Evolutionary conservation across 2,329 filamentous ascomycete species (phyloP), one percentile per base, ranked within the genome.

Genomic region (Paracamarosporium sp.): DNA sequence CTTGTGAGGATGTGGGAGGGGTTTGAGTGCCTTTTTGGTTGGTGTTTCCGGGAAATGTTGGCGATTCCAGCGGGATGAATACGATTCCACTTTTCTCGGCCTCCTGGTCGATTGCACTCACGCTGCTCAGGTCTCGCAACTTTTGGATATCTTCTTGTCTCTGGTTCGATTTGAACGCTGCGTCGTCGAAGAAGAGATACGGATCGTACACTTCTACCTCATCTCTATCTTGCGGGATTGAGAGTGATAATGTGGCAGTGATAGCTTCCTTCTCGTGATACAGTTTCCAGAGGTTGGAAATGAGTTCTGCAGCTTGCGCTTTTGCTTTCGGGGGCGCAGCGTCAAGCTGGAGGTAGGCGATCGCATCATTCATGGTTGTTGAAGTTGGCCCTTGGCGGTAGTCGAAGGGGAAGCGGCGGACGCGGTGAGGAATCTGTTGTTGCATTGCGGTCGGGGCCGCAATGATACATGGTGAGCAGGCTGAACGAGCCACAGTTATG

Each of bases 21-120:
- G 48, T 57, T 33, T 56, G 57, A 0, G 56, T 59, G 17, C 33
- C 47, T 8, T 50, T 46, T 41, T 59, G 53, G 5, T 44, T 35
- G 43, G 35, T 28, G 17, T 7, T 28, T 20, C 15, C 17, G 15
- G 28, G 28, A 22, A 36, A 50, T 1, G 17, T 35, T 2, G 69
- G 62, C 6, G 64, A 55, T 12, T 57, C 73, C 2, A 85, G 82
- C 67, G 86, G 88, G 62, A 96, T 84, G 73, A 93, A 96, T 0
- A 95, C 90, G 65, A 96, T 92, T 3, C 91, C 91, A 56, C 88
- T 81, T 56, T 84, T 82, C 70, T 90, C 88, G 2, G 86, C 89
- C 63, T 87, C 84, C 3, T 86, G 76, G 66, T 90, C 88, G 47
- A 82, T 81, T 0, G 81, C 74, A 9, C 86, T 82, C 67, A 88